A percentile compares a stretch with the other conserved stretches of the same genome.
Conservation (phyloP, 2,329 filamentous ascomycete genomes). For the Sclerotinia trifoliorum region DNA sequence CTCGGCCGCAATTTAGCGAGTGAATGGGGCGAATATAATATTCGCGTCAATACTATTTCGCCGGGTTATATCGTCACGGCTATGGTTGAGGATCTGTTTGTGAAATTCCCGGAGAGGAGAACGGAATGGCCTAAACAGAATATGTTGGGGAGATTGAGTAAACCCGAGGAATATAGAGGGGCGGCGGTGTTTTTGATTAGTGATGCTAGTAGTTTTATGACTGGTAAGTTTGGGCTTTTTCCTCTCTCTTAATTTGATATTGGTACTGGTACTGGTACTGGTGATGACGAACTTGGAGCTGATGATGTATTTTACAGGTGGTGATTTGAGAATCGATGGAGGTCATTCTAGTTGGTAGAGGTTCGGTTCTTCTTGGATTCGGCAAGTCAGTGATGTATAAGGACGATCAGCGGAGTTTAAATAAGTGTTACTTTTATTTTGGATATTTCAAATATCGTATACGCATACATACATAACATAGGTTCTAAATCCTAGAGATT, state of each 20-base stretch:
- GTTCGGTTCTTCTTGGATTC: no score
- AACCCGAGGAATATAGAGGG: slow-evolving; percentile 68
- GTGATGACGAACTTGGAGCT: neutral
- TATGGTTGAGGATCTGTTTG: slow-evolving; percentile 81
- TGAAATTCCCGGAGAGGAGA: slow-evolving; percentile 66
- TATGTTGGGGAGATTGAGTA: slow-evolving; percentile 72
- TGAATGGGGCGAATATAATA: slow-evolving; percentile 67
- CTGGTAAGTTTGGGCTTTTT: slow-evolving; percentile 44
- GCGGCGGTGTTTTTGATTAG: slow-evolving; percentile 67
- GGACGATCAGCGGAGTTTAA: no score
- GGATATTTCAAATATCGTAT: neutral
- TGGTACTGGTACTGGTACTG: no score
- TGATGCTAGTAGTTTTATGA: slow-evolving; percentile 69
- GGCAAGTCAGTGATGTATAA: neutral
- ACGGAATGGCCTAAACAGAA: slow-evolving; percentile 77
- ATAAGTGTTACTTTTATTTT: no score
- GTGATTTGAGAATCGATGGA: neutral
- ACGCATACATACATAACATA: no score
- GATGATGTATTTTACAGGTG: neutral
- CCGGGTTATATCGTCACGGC: slow-evolving; percentile 78
- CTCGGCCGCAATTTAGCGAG: slow-evolving; percentile 67
- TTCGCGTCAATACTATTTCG: slow-evolving; percentile 78
- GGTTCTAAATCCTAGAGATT: neutral
- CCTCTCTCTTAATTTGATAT: no score
- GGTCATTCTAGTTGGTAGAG: slow-evolving; percentile 11